phyloP scores from a whole-genome alignment of 2,329 filamentous ascomycete species.

The Hypomyces perniciosus region DNA sequence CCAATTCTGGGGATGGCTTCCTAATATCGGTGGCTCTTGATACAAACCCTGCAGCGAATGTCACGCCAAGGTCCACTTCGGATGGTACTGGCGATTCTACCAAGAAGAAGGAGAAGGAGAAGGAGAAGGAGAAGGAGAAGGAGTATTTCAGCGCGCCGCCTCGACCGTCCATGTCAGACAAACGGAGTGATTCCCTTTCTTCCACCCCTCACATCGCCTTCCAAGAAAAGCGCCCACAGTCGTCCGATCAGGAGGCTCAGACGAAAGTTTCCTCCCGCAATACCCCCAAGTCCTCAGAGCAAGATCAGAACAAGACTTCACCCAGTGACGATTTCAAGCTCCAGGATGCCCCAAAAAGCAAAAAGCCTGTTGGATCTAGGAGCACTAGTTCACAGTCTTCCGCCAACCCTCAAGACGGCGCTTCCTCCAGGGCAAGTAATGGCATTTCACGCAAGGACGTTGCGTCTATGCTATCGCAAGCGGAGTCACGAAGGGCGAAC shows the following conservation, averaged over 20 bases:
- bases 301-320: constrained; percentile 23
- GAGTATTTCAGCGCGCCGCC: constrained; percentile 52
- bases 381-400: constrained; percentile 39
- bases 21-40: constrained; percentile 73
- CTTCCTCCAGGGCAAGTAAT: constrained; percentile 30
- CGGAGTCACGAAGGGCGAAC: constrained; percentile 32
- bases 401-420: constrained; percentile 30
- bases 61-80: constrained; percentile 49
- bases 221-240: constrained; percentile 70
- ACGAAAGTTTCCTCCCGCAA: constrained; percentile 44
- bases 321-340: constrained; percentile 59
- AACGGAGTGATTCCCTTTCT: constrained; percentile 42
- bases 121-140: constrained; percentile 46
- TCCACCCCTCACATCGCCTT: constrained; percentile 87
- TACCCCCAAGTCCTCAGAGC: constrained; percentile 36
- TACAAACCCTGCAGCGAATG: constrained; percentile 53
- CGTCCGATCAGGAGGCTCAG: constrained; percentile 54
- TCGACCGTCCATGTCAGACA: constrained; percentile 39
- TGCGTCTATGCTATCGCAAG: constrained; percentile 12
- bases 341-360: constrained; percentile 71
- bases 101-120: constrained; percentile 49
- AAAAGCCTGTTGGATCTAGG: constrained; percentile 38
- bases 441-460: constrained; percentile 23
- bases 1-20: constrained; percentile 61
- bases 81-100: constrained; percentile 40